Evolutionary conservation across 2,329 filamentous ascomycete species (phyloP), one percentile per base, ranked within the genome.

Genomic region (Neocatenulostroma microsporum): DNA sequence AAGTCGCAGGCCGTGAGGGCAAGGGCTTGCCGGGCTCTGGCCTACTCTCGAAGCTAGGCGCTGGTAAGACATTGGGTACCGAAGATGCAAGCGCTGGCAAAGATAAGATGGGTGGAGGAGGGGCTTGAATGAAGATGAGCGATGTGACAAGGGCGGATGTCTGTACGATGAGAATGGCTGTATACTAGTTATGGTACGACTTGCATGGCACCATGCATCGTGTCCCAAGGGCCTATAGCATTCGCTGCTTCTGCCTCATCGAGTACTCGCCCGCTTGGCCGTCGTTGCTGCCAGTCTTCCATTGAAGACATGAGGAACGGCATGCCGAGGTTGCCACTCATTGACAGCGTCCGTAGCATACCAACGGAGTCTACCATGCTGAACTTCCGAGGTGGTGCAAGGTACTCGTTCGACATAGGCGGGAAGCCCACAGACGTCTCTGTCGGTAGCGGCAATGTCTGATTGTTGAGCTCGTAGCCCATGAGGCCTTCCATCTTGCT

Each of bases 401-500:
- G 19, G 34, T 9, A 21, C 13, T 21, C 18, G 27, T 37, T 6
- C 5, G 13, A 20, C 34, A 11, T 36, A 11, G 4, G 21, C 29
- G 23, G 23, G 33, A 36, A 36, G 3, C n/a, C 3, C 34, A 18
- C 18, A 32, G 35, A 15, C 8, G 23, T n/a, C 19, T 23, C 30
- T 30, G 35, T 33, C 11, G 52, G 49, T 13, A 46, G 37, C 6
- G 48, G 46, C 9, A 53, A 26, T 3, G 49, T 46, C 15, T 41
- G 42, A 17, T 37, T 39, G 35, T 38, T 41, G 3, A 56, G 24
- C 12, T 50, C 49, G 34, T 51, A 52, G 14, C 49, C 55, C 11
- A 56, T 35, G 2, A 59, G 41, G 17, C 48, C 54, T 27, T 57
- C 54, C 38, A 54, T 46, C 32, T 58, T 59, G 11, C 42, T 34